Conservation (phyloP, 768 basidiomycete species). For the Scleroderma citrinum region DNA sequence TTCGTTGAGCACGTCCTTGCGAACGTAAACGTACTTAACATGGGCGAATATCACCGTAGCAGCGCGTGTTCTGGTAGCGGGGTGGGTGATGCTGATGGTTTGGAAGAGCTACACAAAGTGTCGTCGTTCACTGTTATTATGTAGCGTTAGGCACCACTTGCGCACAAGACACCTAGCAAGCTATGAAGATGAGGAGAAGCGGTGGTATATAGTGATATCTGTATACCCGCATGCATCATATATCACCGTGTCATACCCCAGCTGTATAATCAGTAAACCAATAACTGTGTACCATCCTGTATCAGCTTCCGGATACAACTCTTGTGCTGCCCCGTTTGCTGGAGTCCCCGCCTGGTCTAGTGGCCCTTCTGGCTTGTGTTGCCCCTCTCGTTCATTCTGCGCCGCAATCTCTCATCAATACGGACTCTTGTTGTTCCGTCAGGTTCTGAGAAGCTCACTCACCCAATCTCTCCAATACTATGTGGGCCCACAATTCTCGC, state of each 20-base stretch:
- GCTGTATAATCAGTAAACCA: constrained; percentile 22
- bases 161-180: neutral
- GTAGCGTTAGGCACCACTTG: no score
- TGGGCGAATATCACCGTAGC: no score
- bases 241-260: no score
- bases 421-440: constrained; percentile 3
- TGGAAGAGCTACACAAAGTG: no score
- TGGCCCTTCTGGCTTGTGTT: constrained; percentile 34
- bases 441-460: neutral
- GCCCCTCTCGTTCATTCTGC: constrained; percentile 5
- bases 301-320: constrained; percentile 54
- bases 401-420: constrained; percentile 5
- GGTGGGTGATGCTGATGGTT: no score
- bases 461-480: neutral
- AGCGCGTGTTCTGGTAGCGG: no score
- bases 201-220: no score
- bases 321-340: constrained; percentile 46
- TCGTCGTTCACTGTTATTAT: no score
- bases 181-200: neutral
- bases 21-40: no score
- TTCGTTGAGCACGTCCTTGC: no score
- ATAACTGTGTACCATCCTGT: constrained; percentile 19
- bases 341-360: constrained; percentile 44
- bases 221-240: no score
- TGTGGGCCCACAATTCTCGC: neutral